Percentiles rank a stretch among this genome's conserved stretches.
phyloP scores from a whole-genome alignment of 108 stramenopile species.

The Skeletonema potamos region DNA sequence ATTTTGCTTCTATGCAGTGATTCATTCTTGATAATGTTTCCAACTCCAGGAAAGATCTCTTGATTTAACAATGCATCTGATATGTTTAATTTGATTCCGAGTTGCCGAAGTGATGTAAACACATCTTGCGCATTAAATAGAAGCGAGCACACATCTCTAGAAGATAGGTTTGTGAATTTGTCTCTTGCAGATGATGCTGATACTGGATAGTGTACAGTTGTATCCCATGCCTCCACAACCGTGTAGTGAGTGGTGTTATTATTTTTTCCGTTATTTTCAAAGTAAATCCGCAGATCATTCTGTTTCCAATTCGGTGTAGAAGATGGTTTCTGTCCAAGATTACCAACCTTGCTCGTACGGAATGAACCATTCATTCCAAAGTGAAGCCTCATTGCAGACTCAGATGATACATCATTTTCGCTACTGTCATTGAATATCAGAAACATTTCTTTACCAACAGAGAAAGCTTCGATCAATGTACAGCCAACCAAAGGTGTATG shows the following conservation, averaged over 20 bases:
- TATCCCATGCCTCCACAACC: constrained; percentile 46
- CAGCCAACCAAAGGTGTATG: constrained; percentile 17
- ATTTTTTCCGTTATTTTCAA: constrained; percentile 13
- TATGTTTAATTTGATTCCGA: constrained; percentile 31
- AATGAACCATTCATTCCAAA: constrained; percentile 72
- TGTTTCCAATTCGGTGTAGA: constrained; percentile 27
- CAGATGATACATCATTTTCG: neutral
- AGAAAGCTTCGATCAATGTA: constrained; percentile 43
- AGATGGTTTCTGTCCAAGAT: neutral
- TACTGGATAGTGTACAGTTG: constrained; percentile 32
- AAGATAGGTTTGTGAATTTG: constrained; percentile 36
- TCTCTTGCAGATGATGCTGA: constrained; percentile 44
- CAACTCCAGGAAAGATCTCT: constrained; percentile 58
- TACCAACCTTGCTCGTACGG: constrained; percentile 10
- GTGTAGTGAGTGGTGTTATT: neutral
- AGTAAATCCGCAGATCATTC: constrained; percentile 33
- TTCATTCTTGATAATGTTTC: constrained; percentile 76
- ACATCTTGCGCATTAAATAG: constrained; percentile 48
- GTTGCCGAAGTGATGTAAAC: constrained; percentile 34
- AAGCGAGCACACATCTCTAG: constrained; percentile 43
- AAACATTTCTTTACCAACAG: constrained; percentile 72
- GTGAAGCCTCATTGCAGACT: constrained; percentile 59
- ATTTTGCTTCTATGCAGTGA: constrained; percentile 54
- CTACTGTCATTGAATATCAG: constrained; percentile 39
- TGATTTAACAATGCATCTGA: constrained; percentile 68